These are phyloP conservation scores for Acacia melanoxylon DNA, from an alignment of 306 rosid species.

Conservation along the genomic window DNA sequence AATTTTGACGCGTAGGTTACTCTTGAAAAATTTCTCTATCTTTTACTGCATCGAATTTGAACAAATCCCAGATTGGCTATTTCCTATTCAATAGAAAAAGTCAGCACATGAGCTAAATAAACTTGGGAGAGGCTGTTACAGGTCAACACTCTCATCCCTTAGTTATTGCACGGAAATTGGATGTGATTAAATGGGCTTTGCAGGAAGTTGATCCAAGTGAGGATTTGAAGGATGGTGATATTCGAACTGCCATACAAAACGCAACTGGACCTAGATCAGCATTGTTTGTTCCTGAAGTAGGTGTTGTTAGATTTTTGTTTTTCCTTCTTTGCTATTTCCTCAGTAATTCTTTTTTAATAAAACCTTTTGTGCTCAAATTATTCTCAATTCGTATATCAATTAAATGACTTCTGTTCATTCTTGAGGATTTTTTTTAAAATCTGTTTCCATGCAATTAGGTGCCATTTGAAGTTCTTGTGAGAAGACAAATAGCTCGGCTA, in stretches of 20 bases:
- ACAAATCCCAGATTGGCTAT: neutral
- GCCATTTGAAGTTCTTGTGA: conserved; percentile 88
- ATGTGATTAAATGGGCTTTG: conserved; percentile 23
- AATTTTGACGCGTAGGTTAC: neutral
- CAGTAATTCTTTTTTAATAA: neutral
- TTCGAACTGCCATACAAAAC: conserved; percentile 95
- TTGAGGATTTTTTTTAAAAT: conserved; percentile 3
- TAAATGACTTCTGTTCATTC: neutral
- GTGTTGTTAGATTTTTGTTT: conserved; percentile 27
- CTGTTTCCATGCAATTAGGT: conserved; percentile 55
- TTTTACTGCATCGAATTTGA: neutral
- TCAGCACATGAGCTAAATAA: neutral
- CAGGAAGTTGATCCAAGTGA: conserved; percentile 98
- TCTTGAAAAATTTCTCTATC: neutral
- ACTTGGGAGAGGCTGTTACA: neutral
- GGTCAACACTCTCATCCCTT: neutral
- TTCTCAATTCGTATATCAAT: conserved; percentile 5
- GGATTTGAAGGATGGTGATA: conserved; percentile 84
- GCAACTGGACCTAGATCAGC: conserved; percentile 94
- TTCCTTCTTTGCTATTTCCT: conserved; percentile 2
- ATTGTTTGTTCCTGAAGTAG: conserved; percentile 92
- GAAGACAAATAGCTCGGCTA: conserved; percentile 84
- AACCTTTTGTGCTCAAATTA: neutral
- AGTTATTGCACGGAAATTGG: neutral
- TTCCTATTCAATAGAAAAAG: neutral